Conservation (phyloP, 345 rosid species). For the Hibiscus mutabilis region DNA sequence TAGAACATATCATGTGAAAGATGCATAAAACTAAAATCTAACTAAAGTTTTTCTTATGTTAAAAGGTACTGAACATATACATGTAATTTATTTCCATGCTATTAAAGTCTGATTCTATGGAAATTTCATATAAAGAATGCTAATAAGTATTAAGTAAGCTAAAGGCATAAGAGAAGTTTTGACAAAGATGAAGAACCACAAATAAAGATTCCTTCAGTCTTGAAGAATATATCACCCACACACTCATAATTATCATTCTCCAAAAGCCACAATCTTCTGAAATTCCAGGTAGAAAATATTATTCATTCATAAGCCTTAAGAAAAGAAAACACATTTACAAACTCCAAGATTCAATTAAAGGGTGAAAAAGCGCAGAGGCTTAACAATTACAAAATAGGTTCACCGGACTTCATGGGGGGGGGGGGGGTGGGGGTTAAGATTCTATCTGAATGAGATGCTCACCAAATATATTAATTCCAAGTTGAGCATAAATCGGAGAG, state of each 20-base stretch:
- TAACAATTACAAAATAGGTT: background rate
- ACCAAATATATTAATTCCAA: conserved; percentile 93
- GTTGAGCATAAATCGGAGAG: conserved; percentile 93
- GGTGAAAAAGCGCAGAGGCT: background rate
- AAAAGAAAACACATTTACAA: background rate
- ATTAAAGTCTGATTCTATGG: background rate
- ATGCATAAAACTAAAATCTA: background rate
- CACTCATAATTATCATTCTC: too few relatives aligned
- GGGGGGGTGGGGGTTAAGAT: background rate
- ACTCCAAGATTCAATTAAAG: background rate
- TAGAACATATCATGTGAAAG: background rate
- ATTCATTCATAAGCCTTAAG: background rate
- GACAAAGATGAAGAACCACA: background rate
- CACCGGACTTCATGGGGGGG: background rate
- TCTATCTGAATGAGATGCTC: conserved; percentile 21
- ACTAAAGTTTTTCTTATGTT: background rate
- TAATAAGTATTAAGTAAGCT: background rate
- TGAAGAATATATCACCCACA: too few relatives aligned
- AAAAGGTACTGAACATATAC: background rate
- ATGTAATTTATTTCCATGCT: background rate
- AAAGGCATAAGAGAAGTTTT: background rate
- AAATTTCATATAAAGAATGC: background rate
- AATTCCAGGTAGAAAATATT: too few relatives aligned
- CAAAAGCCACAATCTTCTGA: too few relatives aligned
- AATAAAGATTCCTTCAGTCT: too few relatives aligned